phyloP scores from a whole-genome alignment of 495 filamentous ascomycete genomes.

The Penicillium paxilli region DNA sequence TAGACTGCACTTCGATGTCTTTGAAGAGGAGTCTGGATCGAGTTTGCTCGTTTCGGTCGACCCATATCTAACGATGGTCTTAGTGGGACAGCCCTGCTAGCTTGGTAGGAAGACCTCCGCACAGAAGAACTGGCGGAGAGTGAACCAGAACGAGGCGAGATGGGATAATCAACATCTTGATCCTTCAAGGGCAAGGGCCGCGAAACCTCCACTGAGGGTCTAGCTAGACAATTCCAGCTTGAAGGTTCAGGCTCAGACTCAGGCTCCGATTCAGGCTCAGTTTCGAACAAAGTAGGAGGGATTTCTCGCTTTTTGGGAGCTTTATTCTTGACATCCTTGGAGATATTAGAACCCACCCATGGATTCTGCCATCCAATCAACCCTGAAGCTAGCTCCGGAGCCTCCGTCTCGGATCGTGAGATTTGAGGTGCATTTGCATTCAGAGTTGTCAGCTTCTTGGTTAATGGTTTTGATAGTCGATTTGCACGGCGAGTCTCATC shows the following conservation, averaged over 20 bases:
- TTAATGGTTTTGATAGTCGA: conserved; percentile 46
- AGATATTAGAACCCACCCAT: conserved; percentile 23
- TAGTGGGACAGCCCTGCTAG: conserved; percentile 15
- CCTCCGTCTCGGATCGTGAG: conserved; percentile 4
- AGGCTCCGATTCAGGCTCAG: conserved; percentile 9
- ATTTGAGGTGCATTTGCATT: conserved; percentile 11
- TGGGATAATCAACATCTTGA: neutral
- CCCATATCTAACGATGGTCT: conserved; percentile 11
- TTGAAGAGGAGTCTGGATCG: conserved; percentile 28
- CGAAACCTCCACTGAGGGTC: neutral
- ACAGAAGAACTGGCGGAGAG: conserved; percentile 13
- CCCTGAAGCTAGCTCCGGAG: conserved; percentile 11
- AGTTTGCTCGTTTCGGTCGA: conserved; percentile 33
- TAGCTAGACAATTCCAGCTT: neutral
- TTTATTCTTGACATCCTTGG: conserved; percentile 11
- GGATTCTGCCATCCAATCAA: conserved; percentile 32
- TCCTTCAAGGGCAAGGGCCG: neutral
- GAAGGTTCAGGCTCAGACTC: conserved; percentile 6
- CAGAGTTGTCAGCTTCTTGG: conserved; percentile 19
- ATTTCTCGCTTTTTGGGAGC: conserved; percentile 14
- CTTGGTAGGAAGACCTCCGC: conserved; percentile 26
- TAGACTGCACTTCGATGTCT: conserved; percentile 27
- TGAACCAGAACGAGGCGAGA: conserved; percentile 11
- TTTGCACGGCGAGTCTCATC: conserved; percentile 39
- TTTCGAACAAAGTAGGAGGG: conserved; percentile 19